Evolutionary conservation across 768 basidiomycete species (phyloP).

Genomic region (Lentinula sp.): DNA sequence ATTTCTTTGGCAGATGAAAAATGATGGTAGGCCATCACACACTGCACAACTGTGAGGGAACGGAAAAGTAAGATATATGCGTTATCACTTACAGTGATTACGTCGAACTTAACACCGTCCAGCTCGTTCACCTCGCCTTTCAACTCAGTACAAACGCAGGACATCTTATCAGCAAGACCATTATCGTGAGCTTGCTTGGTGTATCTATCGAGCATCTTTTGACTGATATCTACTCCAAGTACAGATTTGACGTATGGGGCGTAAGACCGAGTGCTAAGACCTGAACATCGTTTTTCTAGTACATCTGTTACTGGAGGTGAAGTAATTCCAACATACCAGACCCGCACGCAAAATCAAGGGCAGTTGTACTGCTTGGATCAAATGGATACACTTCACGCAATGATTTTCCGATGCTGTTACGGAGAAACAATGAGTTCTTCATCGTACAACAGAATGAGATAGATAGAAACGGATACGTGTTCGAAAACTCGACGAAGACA

Average conservation of each 20-base stretch:
- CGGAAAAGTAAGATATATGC: not conserved
- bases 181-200: conserved; percentile 53
- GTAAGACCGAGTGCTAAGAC: conserved; percentile 25
- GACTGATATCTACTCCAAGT: conserved; percentile 74
- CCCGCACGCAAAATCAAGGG: conserved; percentile 76
- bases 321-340: conserved; percentile 33
- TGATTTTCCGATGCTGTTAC: conserved; percentile 24
- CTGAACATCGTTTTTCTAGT: no score
- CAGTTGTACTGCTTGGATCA: conserved; percentile 45
- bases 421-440: not conserved
- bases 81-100: conserved; percentile 51
- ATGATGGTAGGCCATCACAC: conserved; percentile 28
- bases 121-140: conserved; percentile 43
- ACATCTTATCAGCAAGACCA: conserved; percentile 66
- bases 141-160: conserved; percentile 47
- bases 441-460: not conserved
- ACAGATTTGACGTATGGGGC: conserved; percentile 51
- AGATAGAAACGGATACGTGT: conserved; percentile 4
- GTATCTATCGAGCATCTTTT: conserved; percentile 61
- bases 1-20: conserved; percentile 34
- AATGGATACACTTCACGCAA: conserved; percentile 40
- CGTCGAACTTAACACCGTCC: conserved; percentile 54
- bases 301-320: no score
- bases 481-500: conserved; percentile 8
- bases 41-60: conserved; percentile 14